Evolutionary conservation across 202 grass and related monocot species (phyloP).

Genomic region (Brachypodium distachyon): DNA sequence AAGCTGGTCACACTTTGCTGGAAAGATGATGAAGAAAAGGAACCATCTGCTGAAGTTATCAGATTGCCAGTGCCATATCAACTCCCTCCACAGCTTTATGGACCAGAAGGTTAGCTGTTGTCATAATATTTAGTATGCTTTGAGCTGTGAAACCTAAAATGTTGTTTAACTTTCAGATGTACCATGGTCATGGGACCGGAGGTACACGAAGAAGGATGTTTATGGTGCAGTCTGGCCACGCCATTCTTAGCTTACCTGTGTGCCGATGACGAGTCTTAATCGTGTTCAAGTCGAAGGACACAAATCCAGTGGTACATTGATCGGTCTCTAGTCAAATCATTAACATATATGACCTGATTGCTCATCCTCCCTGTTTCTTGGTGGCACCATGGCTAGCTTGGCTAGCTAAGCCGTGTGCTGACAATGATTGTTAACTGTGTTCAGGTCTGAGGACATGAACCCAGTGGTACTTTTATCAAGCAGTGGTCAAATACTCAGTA

Average conservation of each 20-base stretch:
- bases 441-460: too few species aligned
- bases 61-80: slow-evolving; percentile 80
- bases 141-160: not conserved
- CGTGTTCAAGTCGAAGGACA: not conserved
- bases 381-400: too few species aligned
- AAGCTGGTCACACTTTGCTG: slow-evolving; percentile 62
- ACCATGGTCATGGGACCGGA: slow-evolving; percentile 86
- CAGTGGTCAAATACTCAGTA: too few species aligned
- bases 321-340: not conserved
- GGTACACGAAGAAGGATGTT: slow-evolving; percentile 78
- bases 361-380: not conserved
- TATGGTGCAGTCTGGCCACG: slow-evolving; percentile 72
- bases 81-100: slow-evolving; percentile 67
- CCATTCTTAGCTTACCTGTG: slow-evolving; percentile 36
- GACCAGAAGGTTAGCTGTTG: slow-evolving; percentile 34
- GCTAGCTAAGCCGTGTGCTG: too few species aligned
- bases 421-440: too few species aligned
- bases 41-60: slow-evolving; percentile 28
- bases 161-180: slow-evolving; percentile 42
- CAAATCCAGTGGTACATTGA: not conserved
- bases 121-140: not conserved
- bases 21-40: slow-evolving; percentile 36
- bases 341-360: not conserved
- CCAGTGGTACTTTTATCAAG: too few species aligned
- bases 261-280: not conserved